These are phyloP conservation scores for Aspergillus puulaauensis DNA, from an alignment of 2,329 filamentous ascomycete genomes.

Conservation along the genomic window DNA sequence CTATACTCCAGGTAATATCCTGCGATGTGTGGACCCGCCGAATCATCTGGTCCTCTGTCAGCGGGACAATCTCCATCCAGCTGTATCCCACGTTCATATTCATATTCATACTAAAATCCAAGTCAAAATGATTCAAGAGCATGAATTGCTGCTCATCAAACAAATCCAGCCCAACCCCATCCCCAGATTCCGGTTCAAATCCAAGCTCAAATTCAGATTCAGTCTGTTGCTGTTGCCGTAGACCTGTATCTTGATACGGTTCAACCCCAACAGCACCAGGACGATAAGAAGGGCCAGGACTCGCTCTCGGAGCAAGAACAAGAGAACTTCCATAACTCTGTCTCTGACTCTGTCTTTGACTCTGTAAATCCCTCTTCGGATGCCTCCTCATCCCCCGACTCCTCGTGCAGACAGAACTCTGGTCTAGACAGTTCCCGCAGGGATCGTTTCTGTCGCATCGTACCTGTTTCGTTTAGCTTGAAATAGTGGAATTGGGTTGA, in stretches of 20 bases:
- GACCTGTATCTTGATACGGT: too few species aligned
- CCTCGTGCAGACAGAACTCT: conserved; percentile 16
- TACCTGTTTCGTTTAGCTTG: conserved; percentile 11
- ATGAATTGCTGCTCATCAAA: background rate
- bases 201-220: too few species aligned
- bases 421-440: conserved; percentile 24
- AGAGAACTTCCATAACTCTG: background rate
- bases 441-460: conserved; percentile 23
- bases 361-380: background rate
- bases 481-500: background rate
- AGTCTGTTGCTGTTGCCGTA: too few species aligned
- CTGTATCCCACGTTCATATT: background rate
- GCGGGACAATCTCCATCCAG: conserved; percentile 13
- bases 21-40: conserved; percentile 9
- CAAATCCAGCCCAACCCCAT: background rate
- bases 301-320: background rate
- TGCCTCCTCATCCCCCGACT: conserved; percentile 4
- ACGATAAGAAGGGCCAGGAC: background rate
- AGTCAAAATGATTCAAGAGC: background rate
- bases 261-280: background rate
- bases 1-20: conserved; percentile 4
- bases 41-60: conserved; percentile 18
- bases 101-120: background rate
- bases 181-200: background rate
- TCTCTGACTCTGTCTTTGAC: background rate